phyloP scores from a whole-genome alignment of 441 rosid genomes.

The Euphorbia celastroides region DNA sequence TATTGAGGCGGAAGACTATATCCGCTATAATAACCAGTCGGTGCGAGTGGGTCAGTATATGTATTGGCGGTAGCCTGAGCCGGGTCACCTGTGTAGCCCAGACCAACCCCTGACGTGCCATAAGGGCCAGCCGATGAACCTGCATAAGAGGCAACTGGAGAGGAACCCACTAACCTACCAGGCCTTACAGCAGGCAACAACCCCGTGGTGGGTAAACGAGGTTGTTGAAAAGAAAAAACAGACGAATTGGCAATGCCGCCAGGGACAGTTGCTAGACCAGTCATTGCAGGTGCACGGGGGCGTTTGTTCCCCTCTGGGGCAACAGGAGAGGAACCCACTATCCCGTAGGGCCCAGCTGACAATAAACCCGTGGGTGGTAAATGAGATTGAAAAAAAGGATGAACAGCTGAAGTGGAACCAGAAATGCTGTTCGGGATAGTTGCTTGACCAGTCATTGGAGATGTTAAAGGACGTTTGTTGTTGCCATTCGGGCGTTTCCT shows the following conservation, averaged over 20 bases:
- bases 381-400: slow-evolving; percentile 34
- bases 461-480: slow-evolving; percentile 44
- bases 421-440: slow-evolving; percentile 15
- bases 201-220: slow-evolving; percentile 30
- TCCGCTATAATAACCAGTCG: slow-evolving; percentile 35
- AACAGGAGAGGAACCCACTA: no score
- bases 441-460: slow-evolving; percentile 23
- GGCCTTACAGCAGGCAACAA: slow-evolving; percentile 15
- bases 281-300: slow-evolving; percentile 28
- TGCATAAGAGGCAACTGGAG: slow-evolving; percentile 30
- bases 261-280: slow-evolving; percentile 25
- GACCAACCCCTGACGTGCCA: slow-evolving; percentile 35
- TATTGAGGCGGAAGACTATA: slow-evolving; percentile 41
- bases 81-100: slow-evolving; percentile 30
- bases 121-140: slow-evolving; percentile 36
- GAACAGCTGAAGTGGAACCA: slow-evolving; percentile 29
- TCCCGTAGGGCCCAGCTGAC: slow-evolving; percentile 14
- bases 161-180: slow-evolving; percentile 28
- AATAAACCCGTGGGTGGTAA: slow-evolving; percentile 28
- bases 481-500: slow-evolving; percentile 31
- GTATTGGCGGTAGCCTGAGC: slow-evolving; percentile 24
- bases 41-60: slow-evolving; percentile 27
- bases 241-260: slow-evolving; percentile 18
- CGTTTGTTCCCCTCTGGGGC: slow-evolving; percentile 36
- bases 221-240: slow-evolving; percentile 29